Evolutionary conservation across 768 basidiomycete genomes (phyloP), one percentile per base, ranked within the genome.

Genomic region (Amanita thiersii): DNA sequence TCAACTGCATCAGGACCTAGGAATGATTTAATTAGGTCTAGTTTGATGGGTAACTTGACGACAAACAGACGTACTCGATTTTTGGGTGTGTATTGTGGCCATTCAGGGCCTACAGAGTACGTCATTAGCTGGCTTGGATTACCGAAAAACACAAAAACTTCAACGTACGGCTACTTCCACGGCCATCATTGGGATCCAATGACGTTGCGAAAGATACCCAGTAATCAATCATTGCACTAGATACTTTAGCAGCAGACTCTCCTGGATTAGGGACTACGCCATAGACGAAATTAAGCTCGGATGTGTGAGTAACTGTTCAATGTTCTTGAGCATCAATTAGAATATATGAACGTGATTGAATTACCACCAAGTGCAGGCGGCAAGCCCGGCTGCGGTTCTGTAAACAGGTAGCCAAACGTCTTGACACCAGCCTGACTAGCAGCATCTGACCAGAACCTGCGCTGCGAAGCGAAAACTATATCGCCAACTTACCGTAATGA

Each of bases 191-290:
- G 14, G 69, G 68, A 21, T 63, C 58, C 18, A 70, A 51, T 18
- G 62, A 65, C 1, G 61, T 65, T 1, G 65, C 65, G 39, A 72
- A 72, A 0, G 69, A 70, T 14, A 72, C 50, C 69, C 69, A 70
- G 33, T 69, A 69, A 21, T 70, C 65, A 12, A 59, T 58, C 68
- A 70, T 69, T 12, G 47, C 8, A 3, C 39, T 50, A 34, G 67
- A 67, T 1, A 70, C 51, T 0, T 39, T 30, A 14, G 36, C 44
- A 3, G 52, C 53, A 5, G 56, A 49, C 1, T 52, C 7, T 31
- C 51, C 39, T 24, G 44, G 4, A 37, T 41, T 50, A 6, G 26
- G 33, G 9, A 51, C 48, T 0, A 37, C 47, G 5, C 61, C 62
- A 39, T 57, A 65, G 4, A 65, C 59, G 39, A 47, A 65, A 4